Conservation (phyloP, 2,329 filamentous ascomycete genomes). For the Aureobasidium sp. region DNA sequence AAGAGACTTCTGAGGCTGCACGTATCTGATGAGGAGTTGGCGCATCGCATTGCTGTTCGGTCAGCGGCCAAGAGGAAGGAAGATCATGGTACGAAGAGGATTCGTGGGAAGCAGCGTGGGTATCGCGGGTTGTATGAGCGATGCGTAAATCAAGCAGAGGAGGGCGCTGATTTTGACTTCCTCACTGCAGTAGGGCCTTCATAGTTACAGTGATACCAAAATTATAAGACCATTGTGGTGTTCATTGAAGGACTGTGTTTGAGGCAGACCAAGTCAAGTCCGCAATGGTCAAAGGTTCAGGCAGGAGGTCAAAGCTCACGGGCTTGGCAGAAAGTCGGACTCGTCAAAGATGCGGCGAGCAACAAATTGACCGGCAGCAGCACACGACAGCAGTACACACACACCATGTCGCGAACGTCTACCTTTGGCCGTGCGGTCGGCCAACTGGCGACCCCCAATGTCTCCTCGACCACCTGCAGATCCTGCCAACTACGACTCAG, state of each 20-base stretch:
- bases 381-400: background rate
- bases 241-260: background rate
- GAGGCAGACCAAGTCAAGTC: background rate
- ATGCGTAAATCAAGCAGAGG: constrained; percentile 53
- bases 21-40: constrained; percentile 37
- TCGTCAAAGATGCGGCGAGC: constrained; percentile 3
- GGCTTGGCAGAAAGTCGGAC: constrained; percentile 14
- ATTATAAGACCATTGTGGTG: background rate
- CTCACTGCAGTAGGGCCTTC: constrained; percentile 34
- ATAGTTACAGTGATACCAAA: background rate
- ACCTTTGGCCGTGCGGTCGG: background rate
- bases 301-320: background rate
- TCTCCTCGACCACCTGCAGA: background rate
- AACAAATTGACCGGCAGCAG: background rate
- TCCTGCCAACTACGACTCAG: background rate
- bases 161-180: constrained; percentile 57
- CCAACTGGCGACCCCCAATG: background rate
- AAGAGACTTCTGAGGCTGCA: constrained; percentile 37
- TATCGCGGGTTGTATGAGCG: constrained; percentile 56
- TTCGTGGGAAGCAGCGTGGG: constrained; percentile 35
- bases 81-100: constrained; percentile 24
- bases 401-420: constrained; percentile 8
- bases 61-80: constrained; percentile 22
- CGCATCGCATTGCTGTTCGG: constrained; percentile 27
- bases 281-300: background rate